These are phyloP conservation scores for Lepiota subincarnata DNA, from an alignment of 768 basidiomycete species.

Conservation along the genomic window DNA sequence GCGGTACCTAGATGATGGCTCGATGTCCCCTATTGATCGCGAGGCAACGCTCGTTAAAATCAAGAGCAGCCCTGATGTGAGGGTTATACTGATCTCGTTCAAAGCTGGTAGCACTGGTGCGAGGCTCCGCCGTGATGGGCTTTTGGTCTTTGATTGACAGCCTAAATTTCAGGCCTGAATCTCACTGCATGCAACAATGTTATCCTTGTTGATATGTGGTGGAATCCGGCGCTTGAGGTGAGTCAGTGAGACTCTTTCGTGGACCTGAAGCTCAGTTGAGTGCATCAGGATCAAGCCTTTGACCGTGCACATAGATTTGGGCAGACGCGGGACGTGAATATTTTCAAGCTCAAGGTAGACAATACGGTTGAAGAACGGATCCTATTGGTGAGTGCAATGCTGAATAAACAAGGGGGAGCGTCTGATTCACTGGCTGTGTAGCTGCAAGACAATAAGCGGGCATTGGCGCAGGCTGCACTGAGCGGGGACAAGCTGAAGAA, in stretches of 20 bases:
- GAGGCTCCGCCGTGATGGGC: conserved; percentile 15
- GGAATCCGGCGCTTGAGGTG: conserved; percentile 87
- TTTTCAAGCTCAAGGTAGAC: conserved; percentile 85
- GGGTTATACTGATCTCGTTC: conserved; percentile 92
- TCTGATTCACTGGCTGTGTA: conserved; percentile 21
- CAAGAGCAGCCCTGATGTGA: conserved; percentile 48
- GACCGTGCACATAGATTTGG: conserved; percentile 90
- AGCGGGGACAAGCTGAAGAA: conserved; percentile 87
- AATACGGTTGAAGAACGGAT: conserved; percentile 88
- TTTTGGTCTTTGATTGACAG: conserved; percentile 2
- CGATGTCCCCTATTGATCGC: conserved; percentile 73
- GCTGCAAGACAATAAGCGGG: conserved; percentile 92
- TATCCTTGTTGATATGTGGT: conserved; percentile 91
- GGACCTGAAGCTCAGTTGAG: background rate
- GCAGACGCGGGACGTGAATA: conserved; percentile 81
- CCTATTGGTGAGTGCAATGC: conserved; percentile 43
- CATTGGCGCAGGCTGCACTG: conserved; percentile 76
- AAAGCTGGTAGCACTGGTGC: conserved; percentile 92
- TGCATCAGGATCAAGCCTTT: conserved; percentile 79
- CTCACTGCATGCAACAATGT: conserved; percentile 93
- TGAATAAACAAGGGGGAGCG: background rate
- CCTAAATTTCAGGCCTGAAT: conserved; percentile 61
- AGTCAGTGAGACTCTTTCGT: conserved; percentile 22
- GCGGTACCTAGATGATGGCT: conserved; percentile 73
- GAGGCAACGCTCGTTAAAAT: conserved; percentile 75